These are phyloP conservation scores for Gastrolobium villosum DNA, from an alignment of 306 rosid species.

Conservation along the genomic window DNA sequence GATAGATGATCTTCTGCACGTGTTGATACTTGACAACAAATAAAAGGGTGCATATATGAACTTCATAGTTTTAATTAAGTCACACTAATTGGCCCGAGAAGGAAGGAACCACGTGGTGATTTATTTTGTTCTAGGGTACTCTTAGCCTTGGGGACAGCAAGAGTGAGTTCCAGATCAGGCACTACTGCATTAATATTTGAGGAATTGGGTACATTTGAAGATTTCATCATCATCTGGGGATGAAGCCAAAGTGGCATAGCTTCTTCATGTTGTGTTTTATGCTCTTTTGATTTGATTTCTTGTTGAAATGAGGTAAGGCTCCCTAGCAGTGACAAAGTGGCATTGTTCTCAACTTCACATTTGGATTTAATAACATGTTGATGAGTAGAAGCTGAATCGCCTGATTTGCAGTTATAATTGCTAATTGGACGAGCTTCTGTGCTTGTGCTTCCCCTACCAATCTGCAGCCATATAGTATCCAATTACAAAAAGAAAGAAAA, in stretches of 20 bases:
- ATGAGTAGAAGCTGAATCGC: neutral
- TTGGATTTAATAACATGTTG: neutral
- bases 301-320: constrained; percentile 2
- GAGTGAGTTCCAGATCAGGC: constrained; percentile 72
- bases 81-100: constrained; percentile 63
- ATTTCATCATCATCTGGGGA: constrained; percentile 54
- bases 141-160: constrained; percentile 54
- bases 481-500: neutral
- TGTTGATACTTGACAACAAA: constrained; percentile 17
- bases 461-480: constrained; percentile 45
- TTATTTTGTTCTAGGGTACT: constrained; percentile 53
- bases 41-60: neutral
- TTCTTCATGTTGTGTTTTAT: neutral
- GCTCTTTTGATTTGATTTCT: constrained; percentile 38
- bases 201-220: constrained; percentile 34
- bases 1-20: neutral
- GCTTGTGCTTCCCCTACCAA: constrained; percentile 48
- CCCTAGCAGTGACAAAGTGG: constrained; percentile 35
- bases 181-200: constrained; percentile 27
- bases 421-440: constrained; percentile 9
- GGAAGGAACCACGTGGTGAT: constrained; percentile 51
- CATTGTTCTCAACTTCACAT: constrained; percentile 28
- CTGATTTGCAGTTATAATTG: constrained; percentile 19
- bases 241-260: constrained; percentile 49
- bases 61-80: constrained; percentile 45